Evolutionary conservation across 306 rosid genomes (phyloP).

Genomic region (Myrica gale): DNA sequence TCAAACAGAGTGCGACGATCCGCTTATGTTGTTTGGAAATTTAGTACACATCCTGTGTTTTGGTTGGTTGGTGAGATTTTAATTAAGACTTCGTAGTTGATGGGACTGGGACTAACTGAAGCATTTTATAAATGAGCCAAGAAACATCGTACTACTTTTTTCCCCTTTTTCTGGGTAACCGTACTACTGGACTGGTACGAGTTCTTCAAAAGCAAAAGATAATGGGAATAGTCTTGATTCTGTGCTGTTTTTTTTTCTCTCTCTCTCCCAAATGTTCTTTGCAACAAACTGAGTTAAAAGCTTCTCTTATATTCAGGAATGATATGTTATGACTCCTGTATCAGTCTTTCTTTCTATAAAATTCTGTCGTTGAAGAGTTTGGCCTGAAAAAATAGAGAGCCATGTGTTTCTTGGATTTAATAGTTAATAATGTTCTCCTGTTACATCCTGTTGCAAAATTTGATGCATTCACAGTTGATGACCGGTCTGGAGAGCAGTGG

Average conservation of each 20-base stretch:
- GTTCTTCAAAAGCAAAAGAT: not conserved
- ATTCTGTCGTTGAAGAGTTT: not conserved
- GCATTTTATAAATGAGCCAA: not conserved
- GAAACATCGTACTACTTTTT: not conserved
- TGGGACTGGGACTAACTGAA: not conserved
- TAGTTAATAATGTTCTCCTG: constrained; percentile 16
- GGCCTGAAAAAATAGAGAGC: not conserved
- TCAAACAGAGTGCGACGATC: not conserved
- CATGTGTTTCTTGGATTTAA: not conserved
- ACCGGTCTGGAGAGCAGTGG: constrained; percentile 76
- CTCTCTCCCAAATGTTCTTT: not conserved
- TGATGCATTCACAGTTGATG: constrained; percentile 56
- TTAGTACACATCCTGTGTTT: not conserved
- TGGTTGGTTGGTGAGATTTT: not conserved
- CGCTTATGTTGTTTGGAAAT: not conserved
- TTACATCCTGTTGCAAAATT: constrained; percentile 57
- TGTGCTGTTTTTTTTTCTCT: not conserved
- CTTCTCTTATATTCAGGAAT: constrained; percentile 8
- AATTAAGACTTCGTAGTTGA: not conserved
- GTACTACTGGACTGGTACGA: not conserved
- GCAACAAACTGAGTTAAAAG: constrained; percentile 9
- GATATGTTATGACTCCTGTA: not conserved
- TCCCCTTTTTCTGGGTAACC: too few relatives aligned
- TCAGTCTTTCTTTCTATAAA: not conserved
- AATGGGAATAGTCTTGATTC: not conserved